Base-by-base conservation (phyloP, 768 basidiomycete genomes). In the Udeniomyces megalosporus region DNA sequence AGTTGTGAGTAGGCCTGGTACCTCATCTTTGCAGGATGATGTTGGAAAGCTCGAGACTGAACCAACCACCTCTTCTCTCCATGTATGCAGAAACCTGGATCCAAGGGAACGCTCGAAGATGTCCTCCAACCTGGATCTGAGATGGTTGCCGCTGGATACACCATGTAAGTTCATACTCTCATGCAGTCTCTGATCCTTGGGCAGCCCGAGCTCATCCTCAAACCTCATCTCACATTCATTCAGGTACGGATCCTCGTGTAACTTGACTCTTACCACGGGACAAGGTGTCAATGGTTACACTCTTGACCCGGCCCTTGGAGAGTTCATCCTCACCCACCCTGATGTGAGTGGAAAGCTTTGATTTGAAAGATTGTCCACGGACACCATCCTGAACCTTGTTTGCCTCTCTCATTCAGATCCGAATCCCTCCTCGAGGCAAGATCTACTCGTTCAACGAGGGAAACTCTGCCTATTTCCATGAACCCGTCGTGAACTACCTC, bases 401-500 rank as follows among this genome's bases (percentile, higher is more conserved):
- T 8, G 1, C 22, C n/a, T 14, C 17, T 34, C 28, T 29, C 15
- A 2, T 17, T 3, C 70, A 88, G 86, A 99, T 99, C 75, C 81
- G 82, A 75, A 88, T 99, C 67, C 95, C 95, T 7, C 67, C 82
- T 11, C 84, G 95, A 54, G 95, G 95, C 68, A 97, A 97, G 77
- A 99, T 99, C 71, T 99, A 99, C 77, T 96, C 92, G 3, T 93
- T 97, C 80, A 99, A 99, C 74, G 95, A 99, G 77, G 95, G 95
- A 65, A 99, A 99, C 77, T 81, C 90, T 34, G 79, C 88, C 80
- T 92, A 92, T 76, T 97, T 95, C 78, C 77, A 91, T 74, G 74
- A 80, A 51, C 90, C 86, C 20, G 86, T 88, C 52, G 76, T 50
- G 53, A 38, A 82, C 47, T 93, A 93, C 75, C 80, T 93, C 64